A percentile compares a stretch with the other conserved stretches of the same genome.
phyloP scores from a whole-genome alignment of 768 basidiomycete species.

The Xerocomus potaroensis region DNA sequence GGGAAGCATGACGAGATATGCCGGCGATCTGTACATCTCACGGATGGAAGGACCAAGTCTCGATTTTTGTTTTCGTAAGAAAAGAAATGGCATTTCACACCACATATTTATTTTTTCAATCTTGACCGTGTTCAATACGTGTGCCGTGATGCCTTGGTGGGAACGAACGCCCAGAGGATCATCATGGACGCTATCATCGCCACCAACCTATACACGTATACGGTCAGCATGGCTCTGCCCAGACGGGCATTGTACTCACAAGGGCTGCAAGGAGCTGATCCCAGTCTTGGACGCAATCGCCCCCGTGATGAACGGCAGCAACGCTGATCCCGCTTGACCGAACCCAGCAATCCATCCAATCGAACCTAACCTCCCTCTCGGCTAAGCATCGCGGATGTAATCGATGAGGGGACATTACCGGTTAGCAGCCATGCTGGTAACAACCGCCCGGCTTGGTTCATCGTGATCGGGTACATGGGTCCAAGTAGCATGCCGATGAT shows the following conservation, averaged over 20 bases:
- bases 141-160: constrained; percentile 23
- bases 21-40: too few relatives aligned
- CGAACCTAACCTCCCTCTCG: too few relatives aligned
- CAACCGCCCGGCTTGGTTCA: constrained; percentile 66
- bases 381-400: too few relatives aligned
- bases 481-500: constrained; percentile 54
- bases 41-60: too few relatives aligned
- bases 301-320: constrained; percentile 72
- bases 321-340: constrained; percentile 68
- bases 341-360: constrained; percentile 68
- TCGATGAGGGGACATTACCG: constrained; percentile 21
- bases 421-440: constrained; percentile 68
- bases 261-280: constrained; percentile 38
- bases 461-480: constrained; percentile 51
- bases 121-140: constrained; percentile 12
- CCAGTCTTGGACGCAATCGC: constrained; percentile 59
- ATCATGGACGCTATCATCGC: constrained; percentile 42
- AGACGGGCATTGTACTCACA: constrained; percentile 16
- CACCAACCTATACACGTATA: constrained; percentile 21
- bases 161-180: constrained; percentile 39
- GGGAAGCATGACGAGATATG: too few relatives aligned
- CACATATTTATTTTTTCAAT: too few relatives aligned
- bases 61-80: too few relatives aligned
- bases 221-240: neutral
- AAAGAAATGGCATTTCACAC: too few relatives aligned